Percentiles rank a stretch among this genome's conserved stretches.
Evolutionary conservation across 2,329 filamentous ascomycete genomes (phyloP).

Genomic region (Cladosporium velox): DNA sequence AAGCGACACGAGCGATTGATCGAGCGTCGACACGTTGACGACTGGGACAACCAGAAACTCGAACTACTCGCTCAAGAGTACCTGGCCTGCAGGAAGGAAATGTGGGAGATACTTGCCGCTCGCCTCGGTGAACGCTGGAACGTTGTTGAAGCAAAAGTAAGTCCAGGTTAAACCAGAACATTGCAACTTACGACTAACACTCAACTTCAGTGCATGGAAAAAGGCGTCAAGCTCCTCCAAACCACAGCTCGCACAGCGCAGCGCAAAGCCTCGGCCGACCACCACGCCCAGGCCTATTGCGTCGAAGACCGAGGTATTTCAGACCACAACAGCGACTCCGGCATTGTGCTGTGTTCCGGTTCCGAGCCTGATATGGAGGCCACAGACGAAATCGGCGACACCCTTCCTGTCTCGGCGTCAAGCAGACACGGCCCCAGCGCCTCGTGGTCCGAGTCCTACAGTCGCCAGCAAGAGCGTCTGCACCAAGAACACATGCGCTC

Average conservation of each 20-base stretch:
- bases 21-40: constrained; percentile 70
- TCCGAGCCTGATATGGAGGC: constrained; percentile 41
- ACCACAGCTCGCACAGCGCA: constrained; percentile 66
- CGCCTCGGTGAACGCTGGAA: constrained; percentile 58
- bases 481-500: constrained; percentile 33
- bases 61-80: constrained; percentile 76
- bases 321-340: constrained; percentile 65
- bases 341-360: constrained; percentile 56
- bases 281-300: constrained; percentile 29
- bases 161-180: constrained; percentile 35
- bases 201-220: constrained; percentile 70
- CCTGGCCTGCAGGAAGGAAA: constrained; percentile 75
- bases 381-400: constrained; percentile 26
- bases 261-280: constrained; percentile 59
- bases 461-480: constrained; percentile 23
- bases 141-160: constrained; percentile 80
- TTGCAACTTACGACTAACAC: constrained; percentile 20
- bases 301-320: constrained; percentile 42
- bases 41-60: constrained; percentile 76
- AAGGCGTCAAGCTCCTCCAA: constrained; percentile 78
- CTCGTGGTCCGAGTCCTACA: constrained; percentile 29
- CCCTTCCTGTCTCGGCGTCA: constrained; percentile 20
- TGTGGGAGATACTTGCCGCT: constrained; percentile 76
- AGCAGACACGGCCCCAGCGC: constrained; percentile 23
- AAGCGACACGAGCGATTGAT: constrained; percentile 85